Evolutionary conservation across 805 yeast species (phyloP).

Genomic region (Dipodascus albidus): DNA sequence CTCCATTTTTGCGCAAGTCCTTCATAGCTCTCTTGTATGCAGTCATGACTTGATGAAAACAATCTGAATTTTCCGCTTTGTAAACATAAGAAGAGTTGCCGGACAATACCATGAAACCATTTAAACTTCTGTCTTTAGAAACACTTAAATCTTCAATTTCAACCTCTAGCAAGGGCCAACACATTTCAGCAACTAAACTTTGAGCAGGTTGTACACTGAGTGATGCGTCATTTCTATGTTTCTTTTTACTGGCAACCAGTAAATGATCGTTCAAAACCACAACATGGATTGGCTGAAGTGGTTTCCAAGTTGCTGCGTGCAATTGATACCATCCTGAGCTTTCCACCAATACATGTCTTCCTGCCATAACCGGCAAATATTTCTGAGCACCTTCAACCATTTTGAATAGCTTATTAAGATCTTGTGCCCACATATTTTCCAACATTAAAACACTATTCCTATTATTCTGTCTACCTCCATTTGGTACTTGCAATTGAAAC

Average conservation of each 20-base stretch:
- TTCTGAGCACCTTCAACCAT: constrained; percentile 91
- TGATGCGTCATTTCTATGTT: constrained; percentile 21
- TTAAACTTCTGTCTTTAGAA: constrained; percentile 19
- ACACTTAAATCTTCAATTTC: constrained; percentile 30
- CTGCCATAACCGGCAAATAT: constrained; percentile 59
- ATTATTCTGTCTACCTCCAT: constrained; percentile 28
- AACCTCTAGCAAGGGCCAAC: constrained; percentile 65
- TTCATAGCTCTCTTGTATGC: constrained; percentile 8
- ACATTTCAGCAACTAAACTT: constrained; percentile 56
- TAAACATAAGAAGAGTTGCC: constrained; percentile 38
- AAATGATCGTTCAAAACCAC: constrained; percentile 69
- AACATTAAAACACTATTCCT: constrained; percentile 60
- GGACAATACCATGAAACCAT: constrained; percentile 33
- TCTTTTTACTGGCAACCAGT: constrained; percentile 56
- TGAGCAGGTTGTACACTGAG: constrained; percentile 19
- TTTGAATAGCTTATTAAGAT: constrained; percentile 55
- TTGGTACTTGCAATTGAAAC: constrained; percentile 1
- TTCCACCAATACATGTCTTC: constrained; percentile 69
- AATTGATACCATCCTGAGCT: constrained; percentile 80
- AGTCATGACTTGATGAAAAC: constrained; percentile 9
- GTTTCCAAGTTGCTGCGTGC: constrained; percentile 76
- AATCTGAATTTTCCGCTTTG: constrained; percentile 13
- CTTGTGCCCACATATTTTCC: constrained; percentile 73
- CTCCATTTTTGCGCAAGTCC: background rate
- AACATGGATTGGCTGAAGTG: constrained; percentile 62